Evolutionary conservation across 2,329 filamentous ascomycete species (phyloP).

Genomic region (Pezicula neosporulosa): DNA sequence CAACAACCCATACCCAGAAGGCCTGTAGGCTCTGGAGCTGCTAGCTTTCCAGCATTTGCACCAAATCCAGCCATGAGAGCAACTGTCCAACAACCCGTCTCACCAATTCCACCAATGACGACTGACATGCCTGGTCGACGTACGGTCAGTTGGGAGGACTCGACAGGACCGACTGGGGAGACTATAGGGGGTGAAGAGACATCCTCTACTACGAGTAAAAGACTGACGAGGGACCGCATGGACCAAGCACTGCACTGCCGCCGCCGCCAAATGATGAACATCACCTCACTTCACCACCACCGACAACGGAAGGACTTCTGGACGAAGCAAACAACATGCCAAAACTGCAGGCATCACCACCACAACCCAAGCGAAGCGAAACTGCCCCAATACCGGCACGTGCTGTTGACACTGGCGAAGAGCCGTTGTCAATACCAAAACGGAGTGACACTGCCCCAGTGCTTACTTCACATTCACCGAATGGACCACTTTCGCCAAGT

Average conservation of each 20-base stretch:
- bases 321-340: conserved; percentile 9
- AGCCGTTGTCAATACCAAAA: conserved; percentile 13
- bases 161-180: not conserved
- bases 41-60: conserved; percentile 1
- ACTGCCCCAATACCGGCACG: conserved; percentile 13
- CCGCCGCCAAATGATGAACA: conserved; percentile 16
- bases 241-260: conserved; percentile 16
- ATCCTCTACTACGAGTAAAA: not conserved
- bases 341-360: conserved; percentile 7
- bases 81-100: conserved; percentile 17
- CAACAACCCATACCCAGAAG: conserved; percentile 18
- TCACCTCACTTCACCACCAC: conserved; percentile 15
- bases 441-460: conserved; percentile 18
- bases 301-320: conserved; percentile 8
- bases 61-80: conserved; percentile 15
- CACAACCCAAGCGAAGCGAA: conserved; percentile 14
- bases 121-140: conserved; percentile 7
- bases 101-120: conserved; percentile 18
- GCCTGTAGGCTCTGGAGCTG: conserved; percentile 16
- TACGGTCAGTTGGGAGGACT: conserved; percentile 12
- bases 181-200: not conserved
- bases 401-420: conserved; percentile 5
- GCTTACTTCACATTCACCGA: not conserved
- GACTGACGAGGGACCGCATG: conserved; percentile 2
- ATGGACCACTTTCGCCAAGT: not conserved